These are phyloP conservation scores for Blastosporella zonata DNA, from an alignment of 1,284 basidiomycete genomes.

Conservation along the genomic window DNA sequence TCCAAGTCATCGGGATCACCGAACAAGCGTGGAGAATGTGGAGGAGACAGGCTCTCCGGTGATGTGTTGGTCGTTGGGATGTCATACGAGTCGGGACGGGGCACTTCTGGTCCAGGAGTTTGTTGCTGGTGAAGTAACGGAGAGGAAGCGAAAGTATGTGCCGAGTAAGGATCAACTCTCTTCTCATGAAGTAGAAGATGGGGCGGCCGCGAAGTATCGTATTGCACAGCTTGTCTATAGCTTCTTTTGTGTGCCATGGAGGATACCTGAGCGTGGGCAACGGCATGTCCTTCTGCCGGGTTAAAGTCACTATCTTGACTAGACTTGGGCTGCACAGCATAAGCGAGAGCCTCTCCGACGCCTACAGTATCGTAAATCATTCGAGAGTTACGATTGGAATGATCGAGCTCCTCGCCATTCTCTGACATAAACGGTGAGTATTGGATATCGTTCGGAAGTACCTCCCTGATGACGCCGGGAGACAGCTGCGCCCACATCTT, in stretches of 20 bases:
- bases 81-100: not conserved
- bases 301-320: slow-evolving; percentile 49
- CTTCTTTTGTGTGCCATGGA: slow-evolving; percentile 19
- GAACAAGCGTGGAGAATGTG: slow-evolving; percentile 43
- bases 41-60: slow-evolving; percentile 37
- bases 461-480: slow-evolving; percentile 47
- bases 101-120: slow-evolving; percentile 2
- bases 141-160: slow-evolving; percentile 21
- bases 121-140: slow-evolving; percentile 11
- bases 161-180: slow-evolving; percentile 16
- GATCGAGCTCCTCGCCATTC: slow-evolving; percentile 16
- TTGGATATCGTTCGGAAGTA: slow-evolving; percentile 47
- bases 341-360: slow-evolving; percentile 47
- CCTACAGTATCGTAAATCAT: slow-evolving; percentile 36
- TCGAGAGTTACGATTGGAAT: slow-evolving; percentile 29
- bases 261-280: slow-evolving; percentile 4
- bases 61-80: slow-evolving; percentile 21
- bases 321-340: slow-evolving; percentile 28
- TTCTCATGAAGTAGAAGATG: slow-evolving; percentile 14
- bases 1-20: slow-evolving; percentile 62
- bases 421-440: slow-evolving; percentile 49
- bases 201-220: slow-evolving; percentile 32
- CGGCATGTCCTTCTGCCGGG: slow-evolving; percentile 37
- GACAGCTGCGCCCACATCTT: slow-evolving; percentile 56
- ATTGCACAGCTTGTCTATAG: slow-evolving; percentile 33